Conservation (phyloP, 106 monocot species). For the Gastrodia elata region DNA sequence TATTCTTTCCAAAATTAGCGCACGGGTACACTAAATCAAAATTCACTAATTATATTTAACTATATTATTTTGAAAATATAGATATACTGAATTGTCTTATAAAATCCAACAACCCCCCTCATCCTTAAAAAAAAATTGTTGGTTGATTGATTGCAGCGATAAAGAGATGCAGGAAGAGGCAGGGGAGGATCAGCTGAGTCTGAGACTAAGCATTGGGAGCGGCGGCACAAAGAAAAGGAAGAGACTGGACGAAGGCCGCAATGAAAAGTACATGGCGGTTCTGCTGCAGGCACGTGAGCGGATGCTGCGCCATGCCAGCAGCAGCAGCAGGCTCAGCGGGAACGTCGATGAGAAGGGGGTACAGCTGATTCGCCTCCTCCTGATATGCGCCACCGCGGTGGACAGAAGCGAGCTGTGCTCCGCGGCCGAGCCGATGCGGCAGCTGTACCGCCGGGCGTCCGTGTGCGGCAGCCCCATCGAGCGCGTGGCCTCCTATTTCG, state of each 20-base stretch:
- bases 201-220: slow-evolving; percentile 22
- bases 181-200: slow-evolving; percentile 36
- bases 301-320: slow-evolving; percentile 11
- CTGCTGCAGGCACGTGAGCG: slow-evolving; percentile 31
- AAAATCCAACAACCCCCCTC: too few relatives aligned
- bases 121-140: too few relatives aligned
- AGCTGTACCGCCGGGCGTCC: slow-evolving; percentile 35
- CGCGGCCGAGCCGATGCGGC: slow-evolving; percentile 22
- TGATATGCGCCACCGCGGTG: slow-evolving; percentile 31
- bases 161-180: slow-evolving; percentile 21
- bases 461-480: slow-evolving; percentile 42
- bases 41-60: too few relatives aligned
- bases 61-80: too few relatives aligned
- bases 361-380: slow-evolving; percentile 34
- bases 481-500: slow-evolving; percentile 40
- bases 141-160: too few relatives aligned
- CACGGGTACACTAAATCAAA: too few relatives aligned
- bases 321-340: neutral
- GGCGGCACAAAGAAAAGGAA: slow-evolving; percentile 19
- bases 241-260: slow-evolving; percentile 9
- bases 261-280: neutral
- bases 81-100: too few relatives aligned
- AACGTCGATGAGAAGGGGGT: slow-evolving; percentile 12
- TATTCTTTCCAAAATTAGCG: too few relatives aligned
- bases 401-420: slow-evolving; percentile 14